Evolutionary conservation across 2,329 filamentous ascomycete genomes (phyloP), one percentile per base, ranked within the genome.

Genomic region (Stagonosporopsis vannaccii): DNA sequence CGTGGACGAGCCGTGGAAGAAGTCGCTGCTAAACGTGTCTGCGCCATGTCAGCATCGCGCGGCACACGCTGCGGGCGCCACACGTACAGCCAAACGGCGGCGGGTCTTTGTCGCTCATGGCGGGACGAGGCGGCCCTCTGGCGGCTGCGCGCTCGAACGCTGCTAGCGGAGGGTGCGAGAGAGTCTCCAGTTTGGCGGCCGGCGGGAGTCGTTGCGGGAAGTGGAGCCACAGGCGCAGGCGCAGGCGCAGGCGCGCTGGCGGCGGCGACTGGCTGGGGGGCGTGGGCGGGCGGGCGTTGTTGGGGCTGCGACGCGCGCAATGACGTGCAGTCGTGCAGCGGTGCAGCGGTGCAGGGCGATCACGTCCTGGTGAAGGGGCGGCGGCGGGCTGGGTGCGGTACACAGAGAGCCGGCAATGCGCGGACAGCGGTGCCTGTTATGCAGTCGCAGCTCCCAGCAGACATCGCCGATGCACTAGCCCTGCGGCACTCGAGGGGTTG

Each of bases 51-150:
- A 37, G 19, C 9, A 55, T 65, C 51, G 68, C 60, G 25, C 11
- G n/a, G 35, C 9, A 3, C 19, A 11, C 20, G 11, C 12, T 13
- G 6, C 22, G 12, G 13, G 9, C 40, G 32, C 2, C 20, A 7
- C 3, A 51, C 26, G 23, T 69, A 72, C 71, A 75, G 60, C 73
- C 73, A 64, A 75, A 75, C 13, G 72, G 73, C 60, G 62, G 59
- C 37, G 70, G 62, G 42, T 71, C 70, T 46, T 71, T 70, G 51
- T 70, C 64, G 64, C 68, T 65, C 73, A 75, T 75, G 66, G 63
- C 64, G 58, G 61, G 45, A 37, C 56, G 65, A 58, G 60, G 51
- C 49, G 61, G 66, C 64, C 63, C 56, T 62, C 52, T 69, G 60
- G 63, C 64, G 57, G 60, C 52, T 56, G 58, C 63, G 59, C 60